These are phyloP conservation scores for Brassica carinata DNA, from an alignment of 345 rosid species.

Conservation along the genomic window DNA sequence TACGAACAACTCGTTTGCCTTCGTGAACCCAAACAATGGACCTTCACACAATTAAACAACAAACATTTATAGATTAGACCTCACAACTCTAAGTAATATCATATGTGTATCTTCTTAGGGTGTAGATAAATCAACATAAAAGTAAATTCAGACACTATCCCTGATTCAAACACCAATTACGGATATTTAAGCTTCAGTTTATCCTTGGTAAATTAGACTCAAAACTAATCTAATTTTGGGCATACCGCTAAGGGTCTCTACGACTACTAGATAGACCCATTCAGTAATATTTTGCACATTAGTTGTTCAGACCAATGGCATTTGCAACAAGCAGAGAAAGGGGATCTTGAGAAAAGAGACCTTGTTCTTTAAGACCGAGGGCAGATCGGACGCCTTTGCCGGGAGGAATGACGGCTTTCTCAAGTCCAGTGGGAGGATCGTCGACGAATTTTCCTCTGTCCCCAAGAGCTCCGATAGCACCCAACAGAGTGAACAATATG, in stretches of 20 bases:
- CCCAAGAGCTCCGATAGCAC: conserved; percentile 96
- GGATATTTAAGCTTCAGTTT: background rate
- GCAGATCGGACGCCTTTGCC: conserved; percentile 70
- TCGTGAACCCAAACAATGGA: conserved; percentile 93
- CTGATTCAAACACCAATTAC: background rate
- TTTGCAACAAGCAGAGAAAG: background rate
- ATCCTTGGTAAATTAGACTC: background rate
- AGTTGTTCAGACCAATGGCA: conserved; percentile 11
- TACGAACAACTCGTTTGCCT: conserved; percentile 87
- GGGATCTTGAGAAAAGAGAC: conserved; percentile 40
- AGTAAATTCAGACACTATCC: background rate
- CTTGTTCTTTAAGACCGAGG: conserved; percentile 92
- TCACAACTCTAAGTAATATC: background rate
- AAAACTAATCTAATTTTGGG: background rate
- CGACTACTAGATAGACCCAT: background rate
- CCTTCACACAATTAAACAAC: conserved; percentile 49
- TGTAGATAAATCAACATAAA: background rate
- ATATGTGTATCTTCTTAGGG: background rate
- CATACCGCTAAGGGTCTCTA: background rate
- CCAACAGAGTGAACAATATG: conserved; percentile 87
- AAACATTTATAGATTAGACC: conserved; percentile 47
- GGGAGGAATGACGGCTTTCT: conserved; percentile 78
- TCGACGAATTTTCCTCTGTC: conserved; percentile 91
- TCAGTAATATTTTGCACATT: background rate
- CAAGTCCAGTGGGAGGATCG: conserved; percentile 72